Evolutionary conservation across 2,329 filamentous ascomycete species (phyloP), one percentile per base, ranked within the genome.

Genomic region (Paradendryphiella salina): DNA sequence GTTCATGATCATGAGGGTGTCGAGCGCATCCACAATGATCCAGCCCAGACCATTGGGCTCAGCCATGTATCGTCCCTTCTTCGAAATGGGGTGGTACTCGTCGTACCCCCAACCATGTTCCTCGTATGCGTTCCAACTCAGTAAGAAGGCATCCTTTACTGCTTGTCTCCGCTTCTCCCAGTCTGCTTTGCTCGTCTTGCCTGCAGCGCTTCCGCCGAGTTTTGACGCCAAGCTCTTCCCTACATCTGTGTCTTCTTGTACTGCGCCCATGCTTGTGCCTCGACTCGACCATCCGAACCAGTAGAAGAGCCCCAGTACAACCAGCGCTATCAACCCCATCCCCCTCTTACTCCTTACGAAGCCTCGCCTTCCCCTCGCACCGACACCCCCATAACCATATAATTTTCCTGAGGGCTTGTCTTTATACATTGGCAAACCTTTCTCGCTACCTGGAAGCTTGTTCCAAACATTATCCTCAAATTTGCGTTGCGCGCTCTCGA

Each of bases 1-100:
- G 72, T 97, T 97, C 94, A 99, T 99, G 54, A 99, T 80, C 77
- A 99, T 99, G 81, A 97, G 83, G 0, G 94, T 99, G 73, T 99
- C 94, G 57, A 99, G 79, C 10, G 93, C 86, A 76, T 99, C 94
- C 50, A 99, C 87, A 56, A 99, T 96, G 66, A 97, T 97, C 94
- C 95, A 99, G 23, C 94, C 94, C 75, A 99, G 81, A 20, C 93
- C 94, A 56, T 90, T 85, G 3, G 87, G 70, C 39, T 73, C 82
- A 5, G 90, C 86, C 93, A 99, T 97, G 64, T 94, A 85, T 43
- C 80, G 80, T 41, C 90, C 89, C 14, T 77, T 84, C 71, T 94
- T 94, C 5, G 88, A 85, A 21, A 93, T 76, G 1, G 94, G 94
- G 63, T 90, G 85, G 71, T 89, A 99, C 73, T 94, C 87, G 71